A percentile compares a stretch with the other conserved stretches of the same genome.
Conservation (phyloP, 106 monocot genomes). For the Dendrobium nobile region DNA sequence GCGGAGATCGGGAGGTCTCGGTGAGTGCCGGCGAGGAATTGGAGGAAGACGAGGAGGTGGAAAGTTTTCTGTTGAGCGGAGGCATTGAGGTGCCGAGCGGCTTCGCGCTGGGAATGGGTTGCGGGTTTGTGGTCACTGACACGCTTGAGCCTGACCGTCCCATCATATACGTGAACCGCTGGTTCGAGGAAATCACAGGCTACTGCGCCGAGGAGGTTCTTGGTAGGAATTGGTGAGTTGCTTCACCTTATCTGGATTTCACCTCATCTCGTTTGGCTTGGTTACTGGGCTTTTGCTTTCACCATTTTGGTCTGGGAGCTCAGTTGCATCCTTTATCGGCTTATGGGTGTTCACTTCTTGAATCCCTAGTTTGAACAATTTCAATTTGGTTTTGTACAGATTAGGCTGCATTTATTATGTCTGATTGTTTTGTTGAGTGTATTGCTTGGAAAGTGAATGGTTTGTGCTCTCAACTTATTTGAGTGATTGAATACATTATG, state of each 20-base stretch:
- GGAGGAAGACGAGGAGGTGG: slow-evolving; percentile 29
- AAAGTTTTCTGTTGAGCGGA: neutral
- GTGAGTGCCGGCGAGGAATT: slow-evolving; percentile 25
- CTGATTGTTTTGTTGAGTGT: no score
- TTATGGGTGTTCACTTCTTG: no score
- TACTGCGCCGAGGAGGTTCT: slow-evolving; percentile 78
- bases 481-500: no score
- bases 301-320: no score
- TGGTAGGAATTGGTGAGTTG: slow-evolving; percentile 71
- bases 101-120: slow-evolving; percentile 34
- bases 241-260: neutral
- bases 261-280: neutral
- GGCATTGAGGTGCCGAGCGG: slow-evolving; percentile 18
- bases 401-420: no score
- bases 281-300: neutral
- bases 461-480: no score
- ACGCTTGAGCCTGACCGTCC: slow-evolving; percentile 65
- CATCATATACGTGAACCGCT: slow-evolving; percentile 70
- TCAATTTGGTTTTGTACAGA: no score
- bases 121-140: slow-evolving; percentile 64
- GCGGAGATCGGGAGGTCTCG: slow-evolving; percentile 26
- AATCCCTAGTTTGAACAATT: no score
- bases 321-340: no score
- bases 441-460: no score
- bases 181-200: slow-evolving; percentile 67